These are phyloP conservation scores for Euptelea pleiosperma DNA, from an alignment of 164 flowering plant species.

Conservation along the genomic window DNA sequence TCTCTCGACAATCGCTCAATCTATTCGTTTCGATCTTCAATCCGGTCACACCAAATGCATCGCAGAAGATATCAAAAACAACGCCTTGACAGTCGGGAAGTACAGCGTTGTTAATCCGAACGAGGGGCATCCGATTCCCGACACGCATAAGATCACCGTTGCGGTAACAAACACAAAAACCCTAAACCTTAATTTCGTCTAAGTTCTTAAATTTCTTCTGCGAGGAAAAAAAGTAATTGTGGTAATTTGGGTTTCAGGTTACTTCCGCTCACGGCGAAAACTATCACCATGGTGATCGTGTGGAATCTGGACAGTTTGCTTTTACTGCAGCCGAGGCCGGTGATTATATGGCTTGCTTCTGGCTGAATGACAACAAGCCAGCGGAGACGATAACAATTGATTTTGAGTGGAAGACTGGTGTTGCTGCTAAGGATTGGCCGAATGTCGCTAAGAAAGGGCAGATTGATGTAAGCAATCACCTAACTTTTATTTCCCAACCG, in stretches of 20 bases:
- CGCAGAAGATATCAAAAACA: slow-evolving; percentile 63
- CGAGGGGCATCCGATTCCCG: slow-evolving; percentile 54
- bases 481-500: neutral
- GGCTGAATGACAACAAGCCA: slow-evolving; percentile 48
- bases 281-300: slow-evolving; percentile 49
- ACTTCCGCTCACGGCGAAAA: slow-evolving; percentile 59
- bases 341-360: slow-evolving; percentile 65
- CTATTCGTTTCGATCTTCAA: slow-evolving; percentile 59
- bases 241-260: slow-evolving; percentile 36
- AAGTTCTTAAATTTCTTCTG: neutral
- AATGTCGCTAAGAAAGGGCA: slow-evolving; percentile 76
- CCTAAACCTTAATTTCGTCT: neutral
- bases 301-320: slow-evolving; percentile 61
- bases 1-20: slow-evolving; percentile 18
- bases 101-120: slow-evolving; percentile 46
- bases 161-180: slow-evolving; percentile 16
- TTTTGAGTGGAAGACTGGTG: slow-evolving; percentile 78
- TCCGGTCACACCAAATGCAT: slow-evolving; percentile 70
- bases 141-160: slow-evolving; percentile 38
- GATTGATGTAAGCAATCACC: slow-evolving; percentile 46
- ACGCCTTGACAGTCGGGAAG: slow-evolving; percentile 63
- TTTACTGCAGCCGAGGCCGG: slow-evolving; percentile 72
- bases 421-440: slow-evolving; percentile 76
- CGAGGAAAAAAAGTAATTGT: too few relatives aligned
- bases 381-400: slow-evolving; percentile 38